Base-by-base conservation (phyloP, 495 filamentous ascomycete genomes). In the Cairneyella variabilis region DNA sequence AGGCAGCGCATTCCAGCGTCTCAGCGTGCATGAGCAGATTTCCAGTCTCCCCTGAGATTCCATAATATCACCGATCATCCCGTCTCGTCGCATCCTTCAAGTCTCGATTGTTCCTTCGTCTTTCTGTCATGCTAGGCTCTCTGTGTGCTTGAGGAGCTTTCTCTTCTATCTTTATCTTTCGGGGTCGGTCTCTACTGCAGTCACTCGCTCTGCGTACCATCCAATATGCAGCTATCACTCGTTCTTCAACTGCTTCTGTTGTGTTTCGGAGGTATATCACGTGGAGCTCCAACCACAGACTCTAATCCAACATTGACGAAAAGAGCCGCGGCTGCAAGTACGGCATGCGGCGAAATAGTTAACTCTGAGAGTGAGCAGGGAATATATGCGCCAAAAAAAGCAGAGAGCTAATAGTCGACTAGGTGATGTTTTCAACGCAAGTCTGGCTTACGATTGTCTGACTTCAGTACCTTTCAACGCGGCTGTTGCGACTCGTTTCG, bases 401-500 rank as follows among this genome's bases (percentile, higher is more conserved):
- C n/a, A n/a, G n/a, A n/a, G n/a, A n/a, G n/a, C n/a, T n/a, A n/a
- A n/a, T n/a, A n/a, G n/a, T n/a, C n/a, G n/a, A n/a, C n/a, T n/a
- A 32, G 28, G 14, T 7, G 6, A 32, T 32, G 28, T 66, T 2
- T 74, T 74, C 48, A 51, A 59, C 6, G 73, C 72, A 9, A 62
- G 62, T 25, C 43, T 73, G 41, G 78, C 70, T 3, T 74, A 73
- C 57, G 61, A 71, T 28, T 85, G 80, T 56, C 66, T 85, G n/a
- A 67, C 61, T 22, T 78, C 69, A 18, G 76, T 83, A 41, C 80
- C 80, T 0, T 82, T 85, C 58, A 73, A 79, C 52, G 38, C 69
- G 2, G 73, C 70, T 23, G 72, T 76, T 16, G 80, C 76, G 5
- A 62, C 66, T 11, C 61, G 69, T 8, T 82, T 84, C 55, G 26